These are phyloP conservation scores for Aspergillus conjunctus DNA, from an alignment of 495 filamentous ascomycete genomes.

Conservation along the genomic window DNA sequence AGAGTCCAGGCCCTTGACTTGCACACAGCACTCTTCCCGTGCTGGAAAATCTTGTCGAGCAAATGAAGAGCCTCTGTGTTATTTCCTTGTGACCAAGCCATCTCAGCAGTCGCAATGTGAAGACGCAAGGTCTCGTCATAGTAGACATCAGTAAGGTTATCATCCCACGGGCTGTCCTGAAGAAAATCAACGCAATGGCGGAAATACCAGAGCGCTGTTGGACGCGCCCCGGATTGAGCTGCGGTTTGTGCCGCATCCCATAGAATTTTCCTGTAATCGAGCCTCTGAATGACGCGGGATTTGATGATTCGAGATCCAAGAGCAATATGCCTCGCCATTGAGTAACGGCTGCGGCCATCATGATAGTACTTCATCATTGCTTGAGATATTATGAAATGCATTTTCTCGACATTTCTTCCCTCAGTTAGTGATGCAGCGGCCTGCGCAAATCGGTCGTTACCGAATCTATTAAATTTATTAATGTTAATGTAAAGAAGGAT, in stretches of 20 bases:
- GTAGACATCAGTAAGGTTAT: constrained; percentile 66
- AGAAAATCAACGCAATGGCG: constrained; percentile 73
- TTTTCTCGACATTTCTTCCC: constrained; percentile 65
- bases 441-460: constrained; percentile 80
- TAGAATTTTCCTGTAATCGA: constrained; percentile 69
- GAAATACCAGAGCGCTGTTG: constrained; percentile 78
- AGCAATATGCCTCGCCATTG: constrained; percentile 74
- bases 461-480: constrained; percentile 56
- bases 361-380: constrained; percentile 71
- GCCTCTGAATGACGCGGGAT: constrained; percentile 56
- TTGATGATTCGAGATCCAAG: constrained; percentile 73
- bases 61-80: constrained; percentile 63
- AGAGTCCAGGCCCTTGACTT: constrained; percentile 79
- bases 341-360: constrained; percentile 62
- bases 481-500: constrained; percentile 1
- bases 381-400: constrained; percentile 87
- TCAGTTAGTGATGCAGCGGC: constrained; percentile 71
- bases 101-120: constrained; percentile 76
- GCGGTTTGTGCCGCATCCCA: constrained; percentile 76
- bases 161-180: constrained; percentile 76
- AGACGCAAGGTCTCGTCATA: constrained; percentile 84
- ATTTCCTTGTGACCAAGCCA: constrained; percentile 73
- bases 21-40: constrained; percentile 68
- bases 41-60: constrained; percentile 62
- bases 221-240: constrained; percentile 74